A percentile compares a stretch with the other conserved stretches of the same genome.
phyloP scores from a whole-genome alignment of 2,329 filamentous ascomycete genomes.

The Epichloe bromicola region DNA sequence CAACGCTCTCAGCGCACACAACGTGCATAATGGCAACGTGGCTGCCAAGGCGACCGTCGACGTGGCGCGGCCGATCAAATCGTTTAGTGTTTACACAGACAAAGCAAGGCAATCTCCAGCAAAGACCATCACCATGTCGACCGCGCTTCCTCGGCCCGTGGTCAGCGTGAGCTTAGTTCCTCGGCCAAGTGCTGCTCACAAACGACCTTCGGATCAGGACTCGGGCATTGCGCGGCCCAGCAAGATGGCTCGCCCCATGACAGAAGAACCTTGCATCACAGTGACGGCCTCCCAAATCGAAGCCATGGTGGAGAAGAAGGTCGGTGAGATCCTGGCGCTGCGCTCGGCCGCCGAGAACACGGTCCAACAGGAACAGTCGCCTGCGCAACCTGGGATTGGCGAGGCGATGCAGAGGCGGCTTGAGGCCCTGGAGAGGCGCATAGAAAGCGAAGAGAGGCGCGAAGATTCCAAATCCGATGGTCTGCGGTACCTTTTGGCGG shows the following conservation, averaged over 20 bases:
- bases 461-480: conserved; percentile 73
- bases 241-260: conserved; percentile 31
- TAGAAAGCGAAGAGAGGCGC: conserved; percentile 47
- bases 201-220: conserved; percentile 31
- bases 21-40: conserved; percentile 50
- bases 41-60: conserved; percentile 29
- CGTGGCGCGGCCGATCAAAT: conserved; percentile 60
- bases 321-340: conserved; percentile 78
- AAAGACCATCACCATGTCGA: conserved; percentile 12
- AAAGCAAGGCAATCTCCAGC: conserved; percentile 31
- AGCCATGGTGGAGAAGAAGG: conserved; percentile 82
- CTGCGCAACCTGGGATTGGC: conserved; percentile 41
- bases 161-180: conserved; percentile 14
- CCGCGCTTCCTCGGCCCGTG: conserved; percentile 19
- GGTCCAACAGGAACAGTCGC: conserved; percentile 20
- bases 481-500: conserved; percentile 75
- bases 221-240: conserved; percentile 26
- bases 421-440: conserved; percentile 74
- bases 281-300: conserved; percentile 69
- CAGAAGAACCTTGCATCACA: conserved; percentile 23
- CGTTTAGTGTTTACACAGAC: conserved; percentile 80
- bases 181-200: conserved; percentile 15
- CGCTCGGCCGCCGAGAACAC: conserved; percentile 38
- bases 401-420: conserved; percentile 70
- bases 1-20: conserved; percentile 64